Evolutionary conservation across 2,329 filamentous ascomycete species (phyloP).

Genomic region (Cercospora canescens): DNA sequence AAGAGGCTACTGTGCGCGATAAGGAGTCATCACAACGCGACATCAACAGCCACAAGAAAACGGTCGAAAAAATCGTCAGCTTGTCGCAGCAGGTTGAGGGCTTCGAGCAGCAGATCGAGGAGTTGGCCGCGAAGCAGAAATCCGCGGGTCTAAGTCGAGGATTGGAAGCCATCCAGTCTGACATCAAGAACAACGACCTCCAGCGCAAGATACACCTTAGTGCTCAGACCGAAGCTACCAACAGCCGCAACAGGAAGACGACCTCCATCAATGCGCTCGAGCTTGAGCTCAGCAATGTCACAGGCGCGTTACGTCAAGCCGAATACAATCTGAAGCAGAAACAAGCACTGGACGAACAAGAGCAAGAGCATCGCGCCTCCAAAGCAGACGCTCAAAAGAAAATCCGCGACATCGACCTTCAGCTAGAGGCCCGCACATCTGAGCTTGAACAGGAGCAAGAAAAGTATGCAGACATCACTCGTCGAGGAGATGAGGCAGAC

Average conservation of each 20-base stretch:
- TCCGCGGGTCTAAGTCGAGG: conserved; percentile 65
- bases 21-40: conserved; percentile 67
- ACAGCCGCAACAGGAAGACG: conserved; percentile 70
- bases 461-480: conserved; percentile 73
- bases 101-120: conserved; percentile 71
- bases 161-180: conserved; percentile 79
- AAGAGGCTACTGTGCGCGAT: conserved; percentile 67
- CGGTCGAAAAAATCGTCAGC: conserved; percentile 72
- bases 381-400: conserved; percentile 67
- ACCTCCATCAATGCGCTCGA: conserved; percentile 66
- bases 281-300: conserved; percentile 73
- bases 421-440: conserved; percentile 73
- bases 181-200: conserved; percentile 67
- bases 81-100: conserved; percentile 70
- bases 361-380: conserved; percentile 71
- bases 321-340: conserved; percentile 81
- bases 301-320: conserved; percentile 69
- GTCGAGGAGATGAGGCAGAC: conserved; percentile 71
- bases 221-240: conserved; percentile 64
- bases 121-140: conserved; percentile 74
- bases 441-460: conserved; percentile 74
- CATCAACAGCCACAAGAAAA: conserved; percentile 73
- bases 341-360: conserved; percentile 65
- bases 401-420: conserved; percentile 69
- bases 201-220: conserved; percentile 65